Evolutionary conservation across 768 basidiomycete species (phyloP), one percentile per base, ranked within the genome.

Genomic region (Lactarius vividus): DNA sequence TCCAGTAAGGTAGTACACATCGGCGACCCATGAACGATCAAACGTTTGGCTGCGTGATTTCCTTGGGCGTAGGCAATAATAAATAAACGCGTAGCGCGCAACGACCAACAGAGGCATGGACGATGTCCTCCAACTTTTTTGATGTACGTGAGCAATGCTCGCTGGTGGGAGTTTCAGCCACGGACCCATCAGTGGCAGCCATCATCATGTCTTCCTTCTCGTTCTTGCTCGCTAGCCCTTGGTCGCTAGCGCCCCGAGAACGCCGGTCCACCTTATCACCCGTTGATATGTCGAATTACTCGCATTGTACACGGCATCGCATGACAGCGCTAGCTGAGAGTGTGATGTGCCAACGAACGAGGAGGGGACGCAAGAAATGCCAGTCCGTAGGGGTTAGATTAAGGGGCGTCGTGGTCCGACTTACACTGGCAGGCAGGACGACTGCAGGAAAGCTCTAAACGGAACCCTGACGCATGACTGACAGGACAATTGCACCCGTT

Each of bases 111-210:
- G n/a, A n/a, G 15, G 26, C 5, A 52, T 26, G 49, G 4, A 49
- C 23, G 11, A 49, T 4, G 11, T 52, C 1, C 4, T 26, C n/a
- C 35, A 35, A 35, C 35, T 15, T 46, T n/a, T n/a, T 26, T 52
- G 49, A 52, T 52, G 49, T 52, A 52, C 49, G 26, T 9, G 49
- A 52, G 13, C 49, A 52, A 52, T 52, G 49, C 23, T 52, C 23
- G n/a, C 23, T 49, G n/a, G 46, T 49, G n/a, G n/a, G 46, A 52
- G 49, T 52, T 52, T 52, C 49, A 52, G 49, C 49, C 49, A 52
- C 49, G 15, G 8, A n/a, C n/a, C 37, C 49, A 52, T 26, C 49
- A 52, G 49, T 26, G 49, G 13, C 49, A 52, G 23, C 10, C 35
- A 35, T 35, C n/a, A n/a, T n/a, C 20, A 49, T 49, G 23, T 49